Conservation (phyloP, 1,284 basidiomycete genomes). For the Rhodotorula sp. region DNA sequence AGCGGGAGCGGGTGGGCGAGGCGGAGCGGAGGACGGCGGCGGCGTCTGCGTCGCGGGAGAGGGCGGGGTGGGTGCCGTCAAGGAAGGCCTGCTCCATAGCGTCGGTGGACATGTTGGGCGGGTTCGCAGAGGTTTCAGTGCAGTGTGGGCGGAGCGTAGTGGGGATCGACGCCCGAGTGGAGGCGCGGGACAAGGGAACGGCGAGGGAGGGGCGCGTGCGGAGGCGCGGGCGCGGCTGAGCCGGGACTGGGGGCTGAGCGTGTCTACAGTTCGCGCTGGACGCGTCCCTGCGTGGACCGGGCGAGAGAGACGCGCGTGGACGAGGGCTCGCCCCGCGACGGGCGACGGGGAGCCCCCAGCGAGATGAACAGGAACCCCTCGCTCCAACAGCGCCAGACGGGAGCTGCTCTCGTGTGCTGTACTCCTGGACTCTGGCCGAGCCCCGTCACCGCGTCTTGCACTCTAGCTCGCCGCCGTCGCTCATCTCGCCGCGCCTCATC, state of each 20-base stretch:
- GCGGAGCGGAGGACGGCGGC: slow-evolving; percentile 21
- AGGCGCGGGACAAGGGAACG: neutral
- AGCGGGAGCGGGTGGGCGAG: slow-evolving; percentile 12
- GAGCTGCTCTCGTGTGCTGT: too few relatives aligned
- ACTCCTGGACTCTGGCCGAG: too few relatives aligned
- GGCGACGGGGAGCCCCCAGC: too few relatives aligned
- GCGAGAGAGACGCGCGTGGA: too few relatives aligned
- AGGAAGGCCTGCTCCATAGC: slow-evolving; percentile 33
- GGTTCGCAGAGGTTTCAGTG: neutral
- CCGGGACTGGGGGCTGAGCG: neutral
- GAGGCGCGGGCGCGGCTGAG: neutral
- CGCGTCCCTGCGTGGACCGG: too few relatives aligned
- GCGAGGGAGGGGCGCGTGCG: neutral
- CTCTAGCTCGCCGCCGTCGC: too few relatives aligned
- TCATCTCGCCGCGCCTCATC: too few relatives aligned
- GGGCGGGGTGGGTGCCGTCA: slow-evolving; percentile 41
- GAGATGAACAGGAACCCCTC: too few relatives aligned
- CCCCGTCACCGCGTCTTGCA: too few relatives aligned
- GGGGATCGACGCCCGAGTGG: neutral
- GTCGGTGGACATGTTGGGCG: slow-evolving; percentile 2
- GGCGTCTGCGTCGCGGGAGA: slow-evolving; percentile 26
- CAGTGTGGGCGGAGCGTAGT: neutral
- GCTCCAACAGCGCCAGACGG: too few relatives aligned
- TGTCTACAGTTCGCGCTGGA: too few relatives aligned
- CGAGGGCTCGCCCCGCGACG: too few relatives aligned